phyloP scores from a whole-genome alignment of 371 early-diverging fungal species.

The Apophysomyces ossiformis region DNA sequence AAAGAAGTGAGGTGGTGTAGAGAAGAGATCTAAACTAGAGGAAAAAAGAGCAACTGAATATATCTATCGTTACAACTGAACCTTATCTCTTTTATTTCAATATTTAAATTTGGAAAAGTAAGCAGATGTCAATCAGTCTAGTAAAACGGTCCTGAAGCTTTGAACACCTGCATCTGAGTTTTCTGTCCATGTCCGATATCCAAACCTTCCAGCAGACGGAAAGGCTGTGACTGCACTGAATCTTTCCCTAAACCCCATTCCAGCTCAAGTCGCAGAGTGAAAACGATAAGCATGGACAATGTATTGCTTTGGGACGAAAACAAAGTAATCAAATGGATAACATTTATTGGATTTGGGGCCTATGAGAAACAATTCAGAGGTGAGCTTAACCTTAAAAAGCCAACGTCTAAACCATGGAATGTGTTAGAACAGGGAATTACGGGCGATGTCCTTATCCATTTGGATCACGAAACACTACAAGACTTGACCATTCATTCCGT shows the following conservation, averaged over 20 bases:
- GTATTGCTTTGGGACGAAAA: conserved; percentile 65
- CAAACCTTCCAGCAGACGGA: not conserved
- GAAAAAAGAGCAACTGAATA: too few relatives aligned
- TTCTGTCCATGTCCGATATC: not conserved
- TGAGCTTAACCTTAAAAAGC: conserved; percentile 18
- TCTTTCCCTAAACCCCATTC: not conserved
- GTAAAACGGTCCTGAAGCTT: too few relatives aligned
- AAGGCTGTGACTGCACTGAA: not conserved
- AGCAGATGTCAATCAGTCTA: too few relatives aligned
- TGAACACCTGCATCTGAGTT: too few relatives aligned
- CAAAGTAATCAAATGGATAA: conserved; percentile 65
- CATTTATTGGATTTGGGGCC: conserved; percentile 56
- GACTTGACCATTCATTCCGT: conserved; percentile 87
- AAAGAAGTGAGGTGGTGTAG: too few relatives aligned
- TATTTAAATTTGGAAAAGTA: too few relatives aligned
- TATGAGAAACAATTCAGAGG: conserved; percentile 67
- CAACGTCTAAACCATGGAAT: not conserved
- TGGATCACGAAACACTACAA: conserved; percentile 89
- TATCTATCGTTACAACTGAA: too few relatives aligned
- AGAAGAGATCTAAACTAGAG: too few relatives aligned
- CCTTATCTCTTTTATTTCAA: too few relatives aligned
- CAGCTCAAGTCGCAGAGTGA: conserved; percentile 5
- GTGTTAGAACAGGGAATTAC: conserved; percentile 86
- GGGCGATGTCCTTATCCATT: conserved; percentile 88
- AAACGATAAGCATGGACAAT: conserved; percentile 44